Base-by-base conservation (phyloP, 139 green algal species). In the Raphidocelis subcapitata region DNA sequence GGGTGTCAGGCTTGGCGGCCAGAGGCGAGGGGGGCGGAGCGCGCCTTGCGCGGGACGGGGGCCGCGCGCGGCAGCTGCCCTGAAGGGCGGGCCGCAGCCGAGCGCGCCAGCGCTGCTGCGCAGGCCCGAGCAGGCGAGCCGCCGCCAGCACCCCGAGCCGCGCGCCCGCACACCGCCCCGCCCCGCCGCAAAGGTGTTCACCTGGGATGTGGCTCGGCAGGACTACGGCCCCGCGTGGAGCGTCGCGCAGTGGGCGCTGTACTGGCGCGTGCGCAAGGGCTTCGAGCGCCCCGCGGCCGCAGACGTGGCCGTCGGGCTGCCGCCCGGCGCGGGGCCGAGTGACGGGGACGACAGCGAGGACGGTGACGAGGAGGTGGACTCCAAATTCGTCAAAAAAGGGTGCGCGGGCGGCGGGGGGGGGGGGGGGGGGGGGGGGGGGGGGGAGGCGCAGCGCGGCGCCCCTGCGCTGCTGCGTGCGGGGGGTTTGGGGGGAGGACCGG, bases 221-320 rank as follows among this genome's bases (percentile, higher is more conserved):
- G 32, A 37, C 49, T 49, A 49, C 12, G 70, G 70, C 3, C 70
- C 70, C 20, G 61, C 47, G 0, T 77, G 70, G 70, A 77, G 29
- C 1, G 46, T 77, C 18, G 49, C 70, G 23, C 70, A 77, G 44
- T 77, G 61, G 61, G 35, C 44, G 44, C 52, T 52, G 60, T 77
- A 77, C 61, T 77, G 70, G 70, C 70, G 69, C 20, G 70, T 62
- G 3, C 70, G 70, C 29, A 49, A 65, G 61, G 70, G 69, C 41
- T 49, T 49, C 41, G 41, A 49, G 8, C 8, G 12, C 8, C 41
- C 41, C 41, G 12, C 41, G 41, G 41, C 41, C 8, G 8, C 8
- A 12, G 41, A 49, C 41, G 8, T 8, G 8, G 41, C 41, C 8
- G 41, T 49, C 12, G 41, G n/a, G n/a, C n/a, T n/a, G n/a, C n/a